Evolutionary conservation across 163 green algal genomes (phyloP).

Genomic region (Trebouxiophyceae sp.): DNA sequence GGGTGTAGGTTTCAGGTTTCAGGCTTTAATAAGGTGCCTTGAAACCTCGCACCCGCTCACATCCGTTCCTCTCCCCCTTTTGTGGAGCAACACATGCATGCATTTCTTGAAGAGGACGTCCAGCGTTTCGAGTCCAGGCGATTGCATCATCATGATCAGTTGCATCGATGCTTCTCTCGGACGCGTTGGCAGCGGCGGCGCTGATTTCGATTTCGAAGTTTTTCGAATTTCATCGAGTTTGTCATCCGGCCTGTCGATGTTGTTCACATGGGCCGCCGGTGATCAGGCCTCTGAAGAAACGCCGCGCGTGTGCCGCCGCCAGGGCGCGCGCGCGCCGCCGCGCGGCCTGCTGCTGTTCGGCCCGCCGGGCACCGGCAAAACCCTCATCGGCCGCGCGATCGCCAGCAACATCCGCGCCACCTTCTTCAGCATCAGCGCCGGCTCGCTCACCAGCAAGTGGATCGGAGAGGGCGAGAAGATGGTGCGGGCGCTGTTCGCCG

Average conservation of each 20-base stretch:
- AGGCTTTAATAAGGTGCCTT: too few species aligned
- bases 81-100: too few species aligned
- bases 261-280: neutral
- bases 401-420: conserved; percentile 85
- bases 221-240: neutral
- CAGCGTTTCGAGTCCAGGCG: too few species aligned
- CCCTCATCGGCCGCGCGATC: conserved; percentile 90
- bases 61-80: too few species aligned
- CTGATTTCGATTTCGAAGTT: too few species aligned
- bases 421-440: conserved; percentile 98
- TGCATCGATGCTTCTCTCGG: too few species aligned
- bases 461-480: conserved; percentile 98
- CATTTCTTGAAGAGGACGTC: too few species aligned
- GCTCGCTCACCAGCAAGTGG: conserved; percentile 96
- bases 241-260: neutral
- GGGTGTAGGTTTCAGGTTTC: too few species aligned
- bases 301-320: neutral
- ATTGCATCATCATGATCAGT: too few species aligned
- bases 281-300: neutral
- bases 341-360: conserved; percentile 95
- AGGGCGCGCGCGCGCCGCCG: conserved; percentile 76
- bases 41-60: too few species aligned
- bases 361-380: conserved; percentile 92
- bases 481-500: conserved; percentile 82
- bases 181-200: too few species aligned